Evolutionary conservation across 306 rosid genomes (phyloP), one percentile per base, ranked within the genome.

Genomic region (Astragalus glycyphyllos): DNA sequence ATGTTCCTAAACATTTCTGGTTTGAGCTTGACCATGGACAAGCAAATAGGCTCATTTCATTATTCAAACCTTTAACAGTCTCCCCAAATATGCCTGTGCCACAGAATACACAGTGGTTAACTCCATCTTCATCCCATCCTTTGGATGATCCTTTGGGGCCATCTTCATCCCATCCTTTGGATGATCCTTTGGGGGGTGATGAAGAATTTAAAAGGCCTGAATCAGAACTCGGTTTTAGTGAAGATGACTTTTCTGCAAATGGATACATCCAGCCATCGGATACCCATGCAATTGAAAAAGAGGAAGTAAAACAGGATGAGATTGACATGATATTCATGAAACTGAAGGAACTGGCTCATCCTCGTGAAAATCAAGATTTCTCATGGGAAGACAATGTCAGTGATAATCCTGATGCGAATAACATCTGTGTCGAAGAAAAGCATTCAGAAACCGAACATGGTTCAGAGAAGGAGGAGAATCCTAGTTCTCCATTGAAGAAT

Each of bases 21-120:
- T 94, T 94, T 81, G 99, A 91, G 69, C 87, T 94, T 6, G 99
- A 94, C 81, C 89, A 86, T 26, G 84, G 48, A 46, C 99, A 94
- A 73, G 37, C 96, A 72, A 79, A 37, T 49, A 81, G 58, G 71
- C 74, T 94, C 67, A 80, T 79, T 40, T 75, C 80, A 12, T 56
- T 86, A 26, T 44, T 94, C 34, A 54, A 81, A 14, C 74, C 99
- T 66, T 61, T 75, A 11, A 71, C 82, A 26, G 73, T 86, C 38
- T 42, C 81, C 51, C 83, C 85, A 0, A 57, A 81, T 69, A 56
- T 46, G 16, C 23, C 45, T 77, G 83, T 47, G 5, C 79, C 76
- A 1, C 79, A 3, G 40, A 72, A 35, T 69, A 65, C 73, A 15
- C 82, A 77, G 65, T 62, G 79, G 83, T 51, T 34, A 35, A 38